Base-by-base conservation (phyloP, 2,329 filamentous ascomycete genomes). In the Didymella sp. region DNA sequence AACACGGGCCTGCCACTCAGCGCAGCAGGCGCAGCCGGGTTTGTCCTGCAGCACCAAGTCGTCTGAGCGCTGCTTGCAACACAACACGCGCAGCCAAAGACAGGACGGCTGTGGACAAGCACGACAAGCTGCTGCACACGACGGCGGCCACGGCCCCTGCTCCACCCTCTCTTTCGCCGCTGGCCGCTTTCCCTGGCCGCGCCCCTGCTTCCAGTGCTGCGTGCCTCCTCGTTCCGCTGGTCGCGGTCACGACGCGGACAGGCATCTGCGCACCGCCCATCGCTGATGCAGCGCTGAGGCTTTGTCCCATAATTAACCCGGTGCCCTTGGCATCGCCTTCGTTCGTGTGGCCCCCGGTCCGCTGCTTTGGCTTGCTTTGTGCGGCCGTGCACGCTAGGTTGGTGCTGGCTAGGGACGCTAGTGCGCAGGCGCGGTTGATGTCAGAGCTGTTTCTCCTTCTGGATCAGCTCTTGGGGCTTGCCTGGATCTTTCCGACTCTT, bases 391-490 rank as follows among this genome's bases (percentile, higher is more conserved):
- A 25, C 53, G 33, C 54, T 49, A 50, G 31, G 33, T 19, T 17
- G 7, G n/a, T 37, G 33, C 48, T 30, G 38, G 19, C 51, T 45
- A 50, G 38, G 47, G 35, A 49, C 52, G 50, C 49, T 43, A 47
- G 50, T 46, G 53, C 49, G 56, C 55, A 66, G 68, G 66, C 69
- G 68, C 69, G 70, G 68, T 73, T 73, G 67, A 73, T 70, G 70
- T 74, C 72, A 74, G 72, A 73, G 65, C 61, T 65, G 68, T 67
- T 70, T 65, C 69, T 72, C 67, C 68, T 72, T 71, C 68, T 74
- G 72, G 71, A 73, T 75, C 73, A 75, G 72, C 72, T 71, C 70
- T 73, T 70, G 67, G 66, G 69, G 70, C 68, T 68, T 72, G 70
- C 66, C 73, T 75, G 73, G 73, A 73, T 73, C 71, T 68, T 74